phyloP scores from a whole-genome alignment of 176 grass and related monocot species.

The Juncus inflexus region DNA sequence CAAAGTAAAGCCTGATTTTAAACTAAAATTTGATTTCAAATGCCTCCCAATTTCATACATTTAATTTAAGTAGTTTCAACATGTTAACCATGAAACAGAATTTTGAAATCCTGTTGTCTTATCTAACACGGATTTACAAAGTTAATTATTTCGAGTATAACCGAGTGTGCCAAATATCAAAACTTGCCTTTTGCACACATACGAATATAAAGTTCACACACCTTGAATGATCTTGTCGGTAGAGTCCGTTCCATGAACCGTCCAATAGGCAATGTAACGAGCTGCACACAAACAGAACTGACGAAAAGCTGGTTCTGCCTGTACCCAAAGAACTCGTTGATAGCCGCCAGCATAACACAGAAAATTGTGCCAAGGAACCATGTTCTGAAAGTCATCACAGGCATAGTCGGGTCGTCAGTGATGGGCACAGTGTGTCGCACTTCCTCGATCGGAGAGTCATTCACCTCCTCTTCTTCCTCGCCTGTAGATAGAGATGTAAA shows the following conservation, averaged over 20 bases:
- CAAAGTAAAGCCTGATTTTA: too few species aligned
- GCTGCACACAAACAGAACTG: slow-evolving; percentile 54
- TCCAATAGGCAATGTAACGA: slow-evolving; percentile 50
- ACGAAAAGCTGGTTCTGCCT: slow-evolving; percentile 54
- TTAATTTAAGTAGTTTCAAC: too few species aligned
- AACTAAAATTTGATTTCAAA: too few species aligned
- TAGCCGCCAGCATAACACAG: slow-evolving; percentile 55
- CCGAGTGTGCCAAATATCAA: too few species aligned
- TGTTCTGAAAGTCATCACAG: slow-evolving; percentile 65
- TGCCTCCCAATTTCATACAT: too few species aligned
- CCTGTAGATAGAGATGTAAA: not conserved
- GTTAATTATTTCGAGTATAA: too few species aligned
- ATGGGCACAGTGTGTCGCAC: slow-evolving; percentile 59
- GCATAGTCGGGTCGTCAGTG: slow-evolving; percentile 51
- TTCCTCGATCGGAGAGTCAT: slow-evolving; percentile 77
- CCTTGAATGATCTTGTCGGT: slow-evolving; percentile 23
- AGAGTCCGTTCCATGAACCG: slow-evolving; percentile 49
- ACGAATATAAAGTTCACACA: not conserved
- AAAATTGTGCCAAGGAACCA: slow-evolving; percentile 59
- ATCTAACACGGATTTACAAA: too few species aligned
- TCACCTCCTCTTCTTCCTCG: slow-evolving; percentile 40
- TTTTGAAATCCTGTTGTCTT: too few species aligned
- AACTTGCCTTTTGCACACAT: not conserved
- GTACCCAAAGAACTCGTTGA: slow-evolving; percentile 91
- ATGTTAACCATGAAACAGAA: too few species aligned